Evolutionary conservation across 2,329 filamentous ascomycete genomes (phyloP), one percentile per base, ranked within the genome.

Genomic region (Berkeleyomyces basicola): DNA sequence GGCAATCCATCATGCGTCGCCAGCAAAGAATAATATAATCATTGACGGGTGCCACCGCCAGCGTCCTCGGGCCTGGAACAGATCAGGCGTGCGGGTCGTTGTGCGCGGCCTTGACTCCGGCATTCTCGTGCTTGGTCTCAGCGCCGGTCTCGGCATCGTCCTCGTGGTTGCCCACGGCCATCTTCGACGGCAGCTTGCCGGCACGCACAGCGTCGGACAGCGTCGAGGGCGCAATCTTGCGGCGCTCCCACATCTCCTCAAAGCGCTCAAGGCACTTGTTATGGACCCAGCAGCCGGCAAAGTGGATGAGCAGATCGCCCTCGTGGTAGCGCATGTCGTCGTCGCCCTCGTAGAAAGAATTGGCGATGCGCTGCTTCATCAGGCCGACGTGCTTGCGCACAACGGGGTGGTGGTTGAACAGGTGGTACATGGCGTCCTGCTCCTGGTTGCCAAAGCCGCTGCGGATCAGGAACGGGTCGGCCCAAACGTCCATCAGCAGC

Each of bases 401-500:
- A 49, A 59, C 57, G 7, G 63, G 63, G 57, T 65, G 63, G 55
- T 65, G 63, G 47, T 57, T 58, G 57, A 57, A 47, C 55, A 65
- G 16, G 36, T 65, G 63, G 55, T 61, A 57, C 63, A 65, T 57
- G 46, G 63, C 61, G 16, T 65, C 63, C 63, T 65, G 63, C 58
- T 65, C 63, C 9, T 60, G 57, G 4, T 58, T 58, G 10, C n/a
- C 61, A 58, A 61, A 65, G n/a, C 63, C 63, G 61, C 61, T 63
- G 60, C 61, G 63, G 9, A 65, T 47, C 47, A 63, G 60, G 61
- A 65, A 65, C 33, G 63, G 63, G 14, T 65, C 63, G 16, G 59
- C 60, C 63, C 63, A 65, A 58, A 65, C 61, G 33, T 65, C 63
- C 63, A 65, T 61, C n/a, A 65, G 58, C 14, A 65, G 33, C 60